A percentile compares a stretch with the other conserved stretches of the same genome.
Conservation (phyloP, 1,284 basidiomycete species). For the Nidula niveotomentosa region DNA sequence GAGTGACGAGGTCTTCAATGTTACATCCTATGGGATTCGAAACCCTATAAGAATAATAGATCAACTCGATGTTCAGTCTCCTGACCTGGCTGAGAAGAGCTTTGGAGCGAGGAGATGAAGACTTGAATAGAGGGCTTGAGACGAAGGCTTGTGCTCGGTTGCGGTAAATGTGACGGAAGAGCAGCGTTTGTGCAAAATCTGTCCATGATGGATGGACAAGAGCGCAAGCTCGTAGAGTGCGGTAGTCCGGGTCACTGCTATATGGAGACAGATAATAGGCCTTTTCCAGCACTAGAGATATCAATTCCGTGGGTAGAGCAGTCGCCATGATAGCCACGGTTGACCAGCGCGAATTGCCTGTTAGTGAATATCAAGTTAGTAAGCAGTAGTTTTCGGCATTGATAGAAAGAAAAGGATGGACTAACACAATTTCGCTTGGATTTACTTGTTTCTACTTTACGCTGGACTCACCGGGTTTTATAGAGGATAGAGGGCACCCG, state of each 20-base stretch:
- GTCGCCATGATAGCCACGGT: no score
- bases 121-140: no score
- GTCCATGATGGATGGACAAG: slow-evolving; percentile 38
- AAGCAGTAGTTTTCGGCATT: no score
- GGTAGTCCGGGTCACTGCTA: slow-evolving; percentile 26
- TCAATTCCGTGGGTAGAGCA: neutral
- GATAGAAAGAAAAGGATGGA: no score
- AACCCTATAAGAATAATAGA: neutral
- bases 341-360: no score
- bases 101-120: no score
- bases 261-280: neutral
- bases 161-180: slow-evolving; percentile 30
- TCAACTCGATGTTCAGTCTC: neutral
- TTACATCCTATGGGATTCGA: neutral
- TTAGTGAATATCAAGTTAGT: no score
- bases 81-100: neutral
- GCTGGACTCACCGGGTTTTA: no score
- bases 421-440: no score
- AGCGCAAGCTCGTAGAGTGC: slow-evolving; percentile 29
- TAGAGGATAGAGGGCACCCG: no score
- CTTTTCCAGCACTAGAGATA: neutral
- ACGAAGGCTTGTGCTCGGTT: no score
- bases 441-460: no score
- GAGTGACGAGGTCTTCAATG: slow-evolving; percentile 2
- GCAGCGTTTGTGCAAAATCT: slow-evolving; percentile 34